phyloP scores from a whole-genome alignment of 176 grass and related monocot genomes.

The Oryza brachyantha region DNA sequence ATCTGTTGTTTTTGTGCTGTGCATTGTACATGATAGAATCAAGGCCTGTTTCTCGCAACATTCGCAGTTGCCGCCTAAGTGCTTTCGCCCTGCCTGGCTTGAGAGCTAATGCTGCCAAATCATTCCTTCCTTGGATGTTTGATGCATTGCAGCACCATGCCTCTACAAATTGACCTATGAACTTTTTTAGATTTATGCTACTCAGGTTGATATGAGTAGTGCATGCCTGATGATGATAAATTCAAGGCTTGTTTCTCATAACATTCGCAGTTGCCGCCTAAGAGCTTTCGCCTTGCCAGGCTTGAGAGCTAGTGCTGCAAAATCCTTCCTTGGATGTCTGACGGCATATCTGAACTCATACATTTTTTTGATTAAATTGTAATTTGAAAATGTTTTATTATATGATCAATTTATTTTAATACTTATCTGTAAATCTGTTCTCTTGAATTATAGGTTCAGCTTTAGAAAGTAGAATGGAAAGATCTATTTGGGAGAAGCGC shows the following conservation, averaged over 20 bases:
- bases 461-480: too few species aligned
- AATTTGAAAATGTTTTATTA: neutral
- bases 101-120: slow-evolving; percentile 55
- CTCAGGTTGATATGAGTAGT: too few species aligned
- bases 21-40: slow-evolving; percentile 9
- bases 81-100: slow-evolving; percentile 58
- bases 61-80: slow-evolving; percentile 63
- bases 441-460: too few species aligned
- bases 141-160: neutral
- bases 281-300: slow-evolving; percentile 58
- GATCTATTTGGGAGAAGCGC: too few species aligned
- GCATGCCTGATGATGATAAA: slow-evolving; percentile 2
- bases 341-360: neutral
- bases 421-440: too few species aligned
- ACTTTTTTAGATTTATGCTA: neutral
- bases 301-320: slow-evolving; percentile 64
- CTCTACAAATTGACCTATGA: too few species aligned
- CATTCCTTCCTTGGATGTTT: slow-evolving; percentile 78
- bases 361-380: neutral
- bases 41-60: slow-evolving; percentile 72
- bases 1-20: neutral
- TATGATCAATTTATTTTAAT: too few species aligned
- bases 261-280: slow-evolving; percentile 61
- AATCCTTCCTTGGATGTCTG: slow-evolving; percentile 48
- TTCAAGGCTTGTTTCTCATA: slow-evolving; percentile 61